Conservation (phyloP, 306 rosid species). For the Luffa aegyptiaca region DNA sequence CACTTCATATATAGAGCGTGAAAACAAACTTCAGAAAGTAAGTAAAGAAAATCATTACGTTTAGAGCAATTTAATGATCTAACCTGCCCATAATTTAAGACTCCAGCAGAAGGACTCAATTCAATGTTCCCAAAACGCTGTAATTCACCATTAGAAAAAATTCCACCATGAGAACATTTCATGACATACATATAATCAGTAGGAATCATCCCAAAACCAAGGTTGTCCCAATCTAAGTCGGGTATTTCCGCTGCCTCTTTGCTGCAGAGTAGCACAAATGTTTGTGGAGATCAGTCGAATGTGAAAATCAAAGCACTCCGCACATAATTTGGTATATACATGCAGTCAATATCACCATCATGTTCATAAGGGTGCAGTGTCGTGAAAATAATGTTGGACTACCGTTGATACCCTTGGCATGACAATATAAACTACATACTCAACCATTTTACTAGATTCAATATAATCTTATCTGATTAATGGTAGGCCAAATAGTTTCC, state of each 20-base stretch:
- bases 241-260: conserved; percentile 41
- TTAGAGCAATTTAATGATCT: conserved; percentile 7
- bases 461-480: background rate
- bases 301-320: background rate
- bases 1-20: background rate
- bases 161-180: conserved; percentile 59
- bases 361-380: background rate
- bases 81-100: conserved; percentile 94
- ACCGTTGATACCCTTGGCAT: background rate
- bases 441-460: background rate
- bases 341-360: background rate
- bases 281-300: background rate
- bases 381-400: background rate
- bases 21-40: background rate
- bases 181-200: conserved; percentile 85
- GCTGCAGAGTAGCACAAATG: conserved; percentile 7
- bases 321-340: background rate
- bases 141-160: conserved; percentile 64
- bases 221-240: conserved; percentile 80
- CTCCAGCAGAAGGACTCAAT: conserved; percentile 79
- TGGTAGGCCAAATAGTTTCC: background rate
- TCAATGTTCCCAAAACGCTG: conserved; percentile 88
- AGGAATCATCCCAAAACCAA: conserved; percentile 64
- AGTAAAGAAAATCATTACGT: background rate
- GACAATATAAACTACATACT: background rate